Base-by-base conservation (phyloP, 2,329 filamentous ascomycete species). In the Fusarium staphyleae region DNA sequence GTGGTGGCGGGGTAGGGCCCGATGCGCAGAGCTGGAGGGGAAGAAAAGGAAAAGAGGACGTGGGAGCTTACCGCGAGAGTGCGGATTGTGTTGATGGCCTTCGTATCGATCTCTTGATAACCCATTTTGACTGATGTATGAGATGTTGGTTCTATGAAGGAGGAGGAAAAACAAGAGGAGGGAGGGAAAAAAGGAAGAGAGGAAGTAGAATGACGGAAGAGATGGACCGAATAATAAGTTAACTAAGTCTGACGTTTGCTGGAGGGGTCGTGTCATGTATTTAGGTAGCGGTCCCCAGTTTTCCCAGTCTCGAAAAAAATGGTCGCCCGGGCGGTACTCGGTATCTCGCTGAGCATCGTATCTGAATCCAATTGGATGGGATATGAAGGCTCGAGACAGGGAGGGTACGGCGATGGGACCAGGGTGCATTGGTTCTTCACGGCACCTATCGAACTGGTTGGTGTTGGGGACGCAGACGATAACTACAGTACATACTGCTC, bases 11-110 rank as follows among this genome's bases (percentile, higher is more conserved):
- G 75, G 73, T 71, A 70, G 61, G 57, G 68, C 56, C 65, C 61
- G 65, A 49, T 60, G 69, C 69, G 68, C 65, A 70, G 68, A 64
- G 60, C 53, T 65, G 65, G 69, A 66, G 67, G 69, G 70, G 68
- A 67, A 70, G 60, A 57, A 62, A 62, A 60, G 50, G 62, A 36
- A 63, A 41, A 52, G 55, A 50, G 51, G 66, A n/a, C n/a, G n/a
- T n/a, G n/a, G 58, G 66, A 60, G 62, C 92, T 78, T 88, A 98
- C 95, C 76, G 95, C 93, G 70, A 99, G 86, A 74, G 91, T 80
- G 77, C 95, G 91, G 83, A 99, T 98, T 78, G 93, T 96, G 88
- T 98, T 98, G 82, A 99, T 91, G 74, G 91, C 90, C 79, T 92
- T 86, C 83, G 88, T 82, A 78, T 99, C 95, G 74, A 87, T 77